Evolutionary conservation across 2,329 filamentous ascomycete genomes (phyloP).

Genomic region (Cordyceps javanica): DNA sequence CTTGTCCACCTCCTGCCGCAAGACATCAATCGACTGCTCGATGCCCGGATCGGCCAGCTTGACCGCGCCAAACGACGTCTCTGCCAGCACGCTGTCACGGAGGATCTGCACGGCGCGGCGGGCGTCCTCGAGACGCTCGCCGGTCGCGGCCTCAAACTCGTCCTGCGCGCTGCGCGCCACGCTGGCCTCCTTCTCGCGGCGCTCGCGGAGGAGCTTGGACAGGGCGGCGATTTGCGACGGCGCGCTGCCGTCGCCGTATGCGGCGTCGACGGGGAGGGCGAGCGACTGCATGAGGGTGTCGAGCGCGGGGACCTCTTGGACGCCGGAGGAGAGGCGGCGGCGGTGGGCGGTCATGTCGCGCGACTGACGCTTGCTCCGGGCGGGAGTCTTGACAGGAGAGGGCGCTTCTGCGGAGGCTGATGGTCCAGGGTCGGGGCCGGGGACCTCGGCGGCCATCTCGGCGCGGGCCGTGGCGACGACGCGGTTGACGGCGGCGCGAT

Average conservation of each 20-base stretch:
- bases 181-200: constrained; percentile 36
- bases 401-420: constrained; percentile 1
- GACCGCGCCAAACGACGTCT: constrained; percentile 43
- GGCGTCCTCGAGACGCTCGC: constrained; percentile 40
- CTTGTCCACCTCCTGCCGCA: constrained; percentile 39
- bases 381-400: constrained; percentile 30
- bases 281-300: constrained; percentile 44
- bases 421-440: constrained; percentile 12
- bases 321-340: constrained; percentile 31
- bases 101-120: constrained; percentile 43
- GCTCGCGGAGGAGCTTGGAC: constrained; percentile 31
- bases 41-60: background rate
- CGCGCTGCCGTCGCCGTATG: constrained; percentile 22
- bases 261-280: constrained; percentile 37
- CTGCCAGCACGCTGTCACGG: constrained; percentile 45
- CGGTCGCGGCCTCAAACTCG: constrained; percentile 40
- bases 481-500: constrained; percentile 33
- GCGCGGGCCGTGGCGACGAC: constrained; percentile 37
- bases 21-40: constrained; percentile 37
- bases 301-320: constrained; percentile 33
- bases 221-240: constrained; percentile 25
- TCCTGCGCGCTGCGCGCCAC: constrained; percentile 42
- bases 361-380: constrained; percentile 19
- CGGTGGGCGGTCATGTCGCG: constrained; percentile 3
- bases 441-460: constrained; percentile 33